These are phyloP conservation scores for Ceratocystiopsis sp. DNA, from an alignment of 2,329 filamentous ascomycete species.

Conservation along the genomic window DNA sequence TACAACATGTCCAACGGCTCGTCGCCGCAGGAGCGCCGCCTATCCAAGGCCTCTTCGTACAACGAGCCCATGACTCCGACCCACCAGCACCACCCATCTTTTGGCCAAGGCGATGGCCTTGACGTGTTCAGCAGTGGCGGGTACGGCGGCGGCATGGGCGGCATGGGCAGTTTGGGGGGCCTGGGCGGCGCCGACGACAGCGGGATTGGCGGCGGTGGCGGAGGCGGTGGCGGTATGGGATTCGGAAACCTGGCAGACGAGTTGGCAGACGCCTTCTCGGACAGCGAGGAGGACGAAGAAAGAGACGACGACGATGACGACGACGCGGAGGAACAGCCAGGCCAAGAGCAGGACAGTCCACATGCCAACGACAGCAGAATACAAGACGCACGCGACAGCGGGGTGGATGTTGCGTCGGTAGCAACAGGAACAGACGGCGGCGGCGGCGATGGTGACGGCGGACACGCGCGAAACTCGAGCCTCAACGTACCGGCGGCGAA, in stretches of 20 bases:
- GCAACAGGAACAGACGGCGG: constrained; percentile 20
- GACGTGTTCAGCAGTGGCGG: constrained; percentile 18
- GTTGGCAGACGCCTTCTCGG: constrained; percentile 55
- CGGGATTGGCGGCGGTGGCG: constrained; percentile 21
- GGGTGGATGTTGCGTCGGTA: constrained; percentile 1
- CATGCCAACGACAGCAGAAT: constrained; percentile 16
- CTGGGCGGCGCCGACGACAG: constrained; percentile 8
- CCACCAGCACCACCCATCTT: constrained; percentile 24
- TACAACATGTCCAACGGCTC: constrained; percentile 23
- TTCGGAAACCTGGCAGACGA: constrained; percentile 70
- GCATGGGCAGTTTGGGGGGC: too few relatives aligned
- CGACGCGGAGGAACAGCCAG: constrained; percentile 12
- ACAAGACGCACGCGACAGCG: constrained; percentile 9
- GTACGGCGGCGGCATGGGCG: too few relatives aligned
- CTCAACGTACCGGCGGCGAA: constrained; percentile 27
- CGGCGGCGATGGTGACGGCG: constrained; percentile 15
- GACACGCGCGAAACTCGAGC: constrained; percentile 18
- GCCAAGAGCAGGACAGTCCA: too few relatives aligned
- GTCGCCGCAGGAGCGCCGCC: constrained; percentile 29
- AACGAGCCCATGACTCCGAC: constrained; percentile 30
- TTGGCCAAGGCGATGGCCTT: constrained; percentile 22
- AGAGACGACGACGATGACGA: constrained; percentile 28
- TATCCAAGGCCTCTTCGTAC: constrained; percentile 28
- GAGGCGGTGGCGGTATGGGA: constrained; percentile 31
- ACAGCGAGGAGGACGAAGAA: constrained; percentile 40